Conservation (phyloP, 2,329 filamentous ascomycete genomes). For the Acrodontium crateriforme region DNA sequence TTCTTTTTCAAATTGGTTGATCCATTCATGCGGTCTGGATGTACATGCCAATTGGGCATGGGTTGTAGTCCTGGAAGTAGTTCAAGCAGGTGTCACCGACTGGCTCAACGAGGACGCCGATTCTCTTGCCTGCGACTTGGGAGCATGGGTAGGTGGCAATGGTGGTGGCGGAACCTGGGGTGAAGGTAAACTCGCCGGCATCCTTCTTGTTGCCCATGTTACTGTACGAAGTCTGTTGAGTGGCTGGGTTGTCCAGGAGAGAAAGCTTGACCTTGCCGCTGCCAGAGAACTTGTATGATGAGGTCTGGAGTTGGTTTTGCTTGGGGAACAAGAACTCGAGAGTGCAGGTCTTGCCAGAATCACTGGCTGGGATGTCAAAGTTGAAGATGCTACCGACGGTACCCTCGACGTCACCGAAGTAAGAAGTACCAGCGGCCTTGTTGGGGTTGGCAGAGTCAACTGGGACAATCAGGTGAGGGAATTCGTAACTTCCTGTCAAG, state of each 20-base stretch:
- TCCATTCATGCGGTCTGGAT: constrained; percentile 2
- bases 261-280: constrained; percentile 10
- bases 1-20: too few species aligned
- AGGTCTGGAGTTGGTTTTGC: constrained; percentile 44
- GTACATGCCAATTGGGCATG: constrained; percentile 12
- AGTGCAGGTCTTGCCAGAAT: constrained; percentile 45
- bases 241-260: constrained; percentile 35
- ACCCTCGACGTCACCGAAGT: constrained; percentile 41
- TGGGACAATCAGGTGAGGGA: constrained; percentile 49
- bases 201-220: constrained; percentile 36
- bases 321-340: constrained; percentile 52
- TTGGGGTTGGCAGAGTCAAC: constrained; percentile 42
- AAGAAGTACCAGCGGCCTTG: constrained; percentile 38
- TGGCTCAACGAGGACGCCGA: constrained; percentile 40
- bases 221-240: constrained; percentile 37
- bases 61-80: constrained; percentile 53
- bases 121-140: constrained; percentile 40
- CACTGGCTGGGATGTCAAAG: constrained; percentile 47
- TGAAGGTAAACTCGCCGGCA: constrained; percentile 30
- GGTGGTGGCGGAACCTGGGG: constrained; percentile 3
- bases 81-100: constrained; percentile 38
- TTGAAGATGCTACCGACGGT: constrained; percentile 49
- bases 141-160: constrained; percentile 7
- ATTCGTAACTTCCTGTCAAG: constrained; percentile 19
- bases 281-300: constrained; percentile 38